These are phyloP conservation scores for Phytophthora sojae DNA, from an alignment of 352 stramenopile genomes.

Conservation along the genomic window DNA sequence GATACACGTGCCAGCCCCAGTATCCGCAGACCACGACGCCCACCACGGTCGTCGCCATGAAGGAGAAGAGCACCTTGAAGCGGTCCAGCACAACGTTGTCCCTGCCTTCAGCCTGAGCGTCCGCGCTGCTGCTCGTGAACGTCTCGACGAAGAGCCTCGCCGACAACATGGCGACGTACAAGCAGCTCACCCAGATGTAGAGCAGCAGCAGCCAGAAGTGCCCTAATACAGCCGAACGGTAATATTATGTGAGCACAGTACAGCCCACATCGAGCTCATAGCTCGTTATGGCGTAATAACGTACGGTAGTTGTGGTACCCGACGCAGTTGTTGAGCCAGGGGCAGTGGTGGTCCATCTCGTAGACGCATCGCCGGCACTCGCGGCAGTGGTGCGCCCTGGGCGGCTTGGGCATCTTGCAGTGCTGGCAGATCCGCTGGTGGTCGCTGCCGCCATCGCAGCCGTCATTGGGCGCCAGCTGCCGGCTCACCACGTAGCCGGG, in stretches of 20 bases:
- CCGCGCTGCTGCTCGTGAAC: slow-evolving; percentile 27
- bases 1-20: slow-evolving; percentile 56
- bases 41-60: slow-evolving; percentile 46
- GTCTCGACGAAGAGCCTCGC: slow-evolving; percentile 38
- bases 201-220: slow-evolving; percentile 63
- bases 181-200: slow-evolving; percentile 55
- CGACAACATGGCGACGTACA: slow-evolving; percentile 49
- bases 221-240: slow-evolving; percentile 8
- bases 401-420: slow-evolving; percentile 38
- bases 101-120: slow-evolving; percentile 12
- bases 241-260: not conserved
- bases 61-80: slow-evolving; percentile 45
- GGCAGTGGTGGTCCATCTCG: slow-evolving; percentile 98
- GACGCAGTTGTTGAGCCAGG: slow-evolving; percentile 98
- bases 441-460: not conserved
- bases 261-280: not conserved
- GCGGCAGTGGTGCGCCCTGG: slow-evolving; percentile 66
- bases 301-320: slow-evolving; percentile 95
- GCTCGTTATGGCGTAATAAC: slow-evolving; percentile 5
- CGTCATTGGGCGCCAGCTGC: slow-evolving; percentile 11
- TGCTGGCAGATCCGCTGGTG: slow-evolving; percentile 21
- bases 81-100: slow-evolving; percentile 32
- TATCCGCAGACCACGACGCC: slow-evolving; percentile 43
- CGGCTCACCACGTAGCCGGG: slow-evolving; percentile 38
- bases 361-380: slow-evolving; percentile 92